Conservation (phyloP, 1,139 yeast species). For the Saccharomycopsis crataegensis region DNA sequence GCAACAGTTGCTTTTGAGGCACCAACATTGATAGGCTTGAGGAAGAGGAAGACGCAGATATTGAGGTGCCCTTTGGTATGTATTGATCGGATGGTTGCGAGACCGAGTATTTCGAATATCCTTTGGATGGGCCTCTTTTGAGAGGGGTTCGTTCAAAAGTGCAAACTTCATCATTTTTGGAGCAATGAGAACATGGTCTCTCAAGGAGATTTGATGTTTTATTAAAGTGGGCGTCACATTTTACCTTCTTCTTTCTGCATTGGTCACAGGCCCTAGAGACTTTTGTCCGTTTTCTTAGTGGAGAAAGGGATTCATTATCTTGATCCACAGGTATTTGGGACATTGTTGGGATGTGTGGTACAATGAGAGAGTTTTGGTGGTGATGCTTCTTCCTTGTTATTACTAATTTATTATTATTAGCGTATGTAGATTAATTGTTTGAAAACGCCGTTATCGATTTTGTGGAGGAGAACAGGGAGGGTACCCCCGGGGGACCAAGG, state of each 20-base stretch:
- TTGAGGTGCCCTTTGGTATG: too few relatives aligned
- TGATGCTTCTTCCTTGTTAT: neutral
- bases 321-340: neutral
- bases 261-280: slow-evolving; percentile 65
- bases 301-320: neutral
- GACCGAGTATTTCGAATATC: slow-evolving; percentile 36
- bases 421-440: too few relatives aligned
- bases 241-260: slow-evolving; percentile 24
- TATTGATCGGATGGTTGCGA: slow-evolving; percentile 6
- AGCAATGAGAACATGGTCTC: slow-evolving; percentile 50
- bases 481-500: too few relatives aligned
- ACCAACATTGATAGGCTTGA: too few relatives aligned
- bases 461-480: too few relatives aligned
- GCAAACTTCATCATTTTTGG: slow-evolving; percentile 46
- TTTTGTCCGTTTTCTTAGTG: slow-evolving; percentile 46
- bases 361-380: neutral
- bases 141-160: slow-evolving; percentile 61
- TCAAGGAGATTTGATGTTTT: slow-evolving; percentile 37
- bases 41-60: too few relatives aligned
- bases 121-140: slow-evolving; percentile 74
- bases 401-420: too few relatives aligned
- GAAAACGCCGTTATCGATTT: too few relatives aligned
- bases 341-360: neutral
- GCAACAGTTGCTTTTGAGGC: too few relatives aligned
- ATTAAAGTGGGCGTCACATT: slow-evolving; percentile 50